Conservation (phyloP, 805 yeast species). For the Cyberlindnera xishuangbannaensis region DNA sequence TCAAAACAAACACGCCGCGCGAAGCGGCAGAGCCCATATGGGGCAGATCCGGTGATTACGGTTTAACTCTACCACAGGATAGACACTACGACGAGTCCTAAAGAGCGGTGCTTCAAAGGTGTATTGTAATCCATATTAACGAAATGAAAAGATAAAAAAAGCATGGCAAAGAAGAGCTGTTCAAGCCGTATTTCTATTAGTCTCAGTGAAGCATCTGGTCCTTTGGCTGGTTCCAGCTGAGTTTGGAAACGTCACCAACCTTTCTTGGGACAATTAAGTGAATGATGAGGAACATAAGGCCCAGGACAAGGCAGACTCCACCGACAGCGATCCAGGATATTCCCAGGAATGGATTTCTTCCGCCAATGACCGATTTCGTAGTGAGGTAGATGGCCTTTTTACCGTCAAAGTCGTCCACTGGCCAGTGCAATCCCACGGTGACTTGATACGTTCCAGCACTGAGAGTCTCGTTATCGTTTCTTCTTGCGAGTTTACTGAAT, state of each 20-base stretch:
- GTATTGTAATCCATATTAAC: too few relatives aligned
- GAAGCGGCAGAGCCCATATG: neutral
- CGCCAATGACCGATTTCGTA: constrained; percentile 71
- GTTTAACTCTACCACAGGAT: too few relatives aligned
- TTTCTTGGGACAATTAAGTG: constrained; percentile 63
- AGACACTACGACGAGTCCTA: too few relatives aligned
- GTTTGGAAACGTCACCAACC: constrained; percentile 61
- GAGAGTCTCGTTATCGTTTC: constrained; percentile 54
- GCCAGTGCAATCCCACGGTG: constrained; percentile 70
- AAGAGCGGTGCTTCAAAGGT: too few relatives aligned
- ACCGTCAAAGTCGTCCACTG: constrained; percentile 64
- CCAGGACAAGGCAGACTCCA: constrained; percentile 56
- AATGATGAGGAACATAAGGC: constrained; percentile 44
- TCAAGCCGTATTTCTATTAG: too few relatives aligned
- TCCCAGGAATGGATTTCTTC: constrained; percentile 70
- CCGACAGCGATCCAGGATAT: constrained; percentile 73
- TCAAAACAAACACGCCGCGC: constrained; percentile 5
- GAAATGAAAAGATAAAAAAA: too few relatives aligned
- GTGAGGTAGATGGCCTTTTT: constrained; percentile 61
- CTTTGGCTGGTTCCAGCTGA: constrained; percentile 67
- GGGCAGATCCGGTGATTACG: neutral
- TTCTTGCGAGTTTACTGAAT: constrained; percentile 58
- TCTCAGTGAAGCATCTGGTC: constrained; percentile 23
- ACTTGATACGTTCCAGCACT: constrained; percentile 58
- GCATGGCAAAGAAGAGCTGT: too few relatives aligned